Base-by-base conservation (phyloP, 2,329 filamentous ascomycete genomes). In the Sporothrix globosa region DNA sequence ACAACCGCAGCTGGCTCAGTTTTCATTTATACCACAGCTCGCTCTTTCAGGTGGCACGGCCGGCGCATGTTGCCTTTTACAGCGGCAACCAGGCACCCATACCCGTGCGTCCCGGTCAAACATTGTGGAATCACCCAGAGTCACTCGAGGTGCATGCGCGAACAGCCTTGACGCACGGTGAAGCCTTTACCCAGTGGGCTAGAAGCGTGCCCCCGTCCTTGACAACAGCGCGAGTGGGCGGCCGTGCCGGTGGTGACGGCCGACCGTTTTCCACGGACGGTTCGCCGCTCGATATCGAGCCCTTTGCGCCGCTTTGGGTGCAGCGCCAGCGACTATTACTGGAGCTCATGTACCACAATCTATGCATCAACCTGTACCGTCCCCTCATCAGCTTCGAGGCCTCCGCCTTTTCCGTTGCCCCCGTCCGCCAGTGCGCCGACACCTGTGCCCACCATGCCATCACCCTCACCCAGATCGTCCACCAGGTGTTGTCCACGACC, bases 1-100 rank as follows among this genome's bases (percentile, higher is more conserved):
- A 67, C 65, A 34, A 67, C 30, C 50, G 65, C 65, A 67, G 48
- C 65, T 67, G 65, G 65, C 65, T 67, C 65, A 67, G 48, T 6
- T 67, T 67, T 30, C 48, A 67, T 19, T 14, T 67, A 1, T 67
- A 52, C n/a, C 65, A 67, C 13, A 54, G 65, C 65, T 2, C 21
- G 30, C 65, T 67, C 21, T 67, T 67, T 19, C 50, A 44, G n/a
- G 50, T 67, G 21, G 65, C 65, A 5, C 65, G 65, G 7, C n/a
- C 50, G 3, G 65, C 65, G 0, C 65, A 67, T 13, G 21, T 27
- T 2, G 65, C 50, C 11, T 54, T 67, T 30, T 67, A 67, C 50
- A 52, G 65, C 21, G 50, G 63, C 48, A 41, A 9, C 34, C 27
- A 39, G 44, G 34, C 27, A 7, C 46, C 63, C 24, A 52, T 66